phyloP scores from a whole-genome alignment of 78 protist species.

The Mastigamoeba balamuthi region DNA sequence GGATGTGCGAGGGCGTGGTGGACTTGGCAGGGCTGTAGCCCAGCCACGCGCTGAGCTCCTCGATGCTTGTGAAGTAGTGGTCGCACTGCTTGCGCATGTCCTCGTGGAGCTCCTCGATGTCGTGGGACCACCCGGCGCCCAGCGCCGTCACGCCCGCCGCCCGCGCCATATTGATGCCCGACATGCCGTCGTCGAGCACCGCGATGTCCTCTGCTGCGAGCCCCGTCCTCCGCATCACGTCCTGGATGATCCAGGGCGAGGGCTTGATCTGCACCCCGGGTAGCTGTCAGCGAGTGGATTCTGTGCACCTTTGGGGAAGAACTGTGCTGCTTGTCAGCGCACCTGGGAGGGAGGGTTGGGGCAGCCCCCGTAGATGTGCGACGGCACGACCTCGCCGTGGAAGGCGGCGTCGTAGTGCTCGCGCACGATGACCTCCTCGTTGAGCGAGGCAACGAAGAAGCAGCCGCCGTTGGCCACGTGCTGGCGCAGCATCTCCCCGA shows the following conservation, averaged over 20 bases:
- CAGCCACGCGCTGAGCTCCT: no score
- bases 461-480: neutral
- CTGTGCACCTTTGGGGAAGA: no score
- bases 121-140: neutral
- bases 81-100: neutral
- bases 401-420: no score
- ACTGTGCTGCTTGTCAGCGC: no score
- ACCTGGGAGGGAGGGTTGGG: no score
- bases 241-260: neutral
- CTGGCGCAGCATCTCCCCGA: neutral
- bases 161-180: neutral
- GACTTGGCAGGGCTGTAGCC: no score
- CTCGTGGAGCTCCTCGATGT: neutral
- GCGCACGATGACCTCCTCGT: no score
- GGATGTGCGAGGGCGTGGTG: no score
- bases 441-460: neutral
- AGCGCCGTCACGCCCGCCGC: neutral
- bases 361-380: no score
- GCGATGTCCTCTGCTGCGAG: neutral
- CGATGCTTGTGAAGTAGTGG: neutral
- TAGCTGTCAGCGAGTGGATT: no score
- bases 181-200: neutral
- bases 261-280: no score
- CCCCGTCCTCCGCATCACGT: neutral
- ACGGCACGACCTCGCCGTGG: no score